Conservation (phyloP, 2,329 filamentous ascomycete genomes). For the Phaeosphaeria sp. region DNA sequence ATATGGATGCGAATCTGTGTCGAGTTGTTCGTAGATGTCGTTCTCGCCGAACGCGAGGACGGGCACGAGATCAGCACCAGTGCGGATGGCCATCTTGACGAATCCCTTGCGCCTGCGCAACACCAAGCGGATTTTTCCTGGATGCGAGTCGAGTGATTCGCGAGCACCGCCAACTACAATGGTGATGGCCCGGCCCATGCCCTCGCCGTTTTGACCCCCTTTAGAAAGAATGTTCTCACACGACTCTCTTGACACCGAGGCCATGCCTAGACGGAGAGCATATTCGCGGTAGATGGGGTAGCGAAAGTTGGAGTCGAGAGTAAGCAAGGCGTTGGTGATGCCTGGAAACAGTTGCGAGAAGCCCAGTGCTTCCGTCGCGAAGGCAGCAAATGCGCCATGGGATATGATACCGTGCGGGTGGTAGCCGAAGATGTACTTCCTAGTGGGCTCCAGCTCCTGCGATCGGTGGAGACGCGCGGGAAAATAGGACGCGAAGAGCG, state of each 20-base stretch:
- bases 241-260: conserved; percentile 87
- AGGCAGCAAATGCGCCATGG: conserved; percentile 92
- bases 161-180: conserved; percentile 93
- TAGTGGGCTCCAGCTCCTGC: conserved; percentile 74
- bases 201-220: conserved; percentile 77
- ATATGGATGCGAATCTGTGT: conserved; percentile 75
- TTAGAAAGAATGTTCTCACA: conserved; percentile 86
- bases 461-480: conserved; percentile 88
- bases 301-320: conserved; percentile 94
- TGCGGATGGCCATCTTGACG: conserved; percentile 88
- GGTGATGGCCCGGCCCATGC: conserved; percentile 93
- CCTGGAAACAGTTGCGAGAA: conserved; percentile 89
- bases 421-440: conserved; percentile 97
- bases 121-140: conserved; percentile 77
- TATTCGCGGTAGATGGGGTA: conserved; percentile 95
- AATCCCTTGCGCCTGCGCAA: conserved; percentile 88
- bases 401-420: conserved; percentile 98
- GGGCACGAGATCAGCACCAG: conserved; percentile 92
- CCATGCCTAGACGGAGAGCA: conserved; percentile 84
- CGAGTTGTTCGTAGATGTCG: conserved; percentile 90
- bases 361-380: conserved; percentile 86
- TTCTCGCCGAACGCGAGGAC: conserved; percentile 95
- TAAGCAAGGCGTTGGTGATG: conserved; percentile 91
- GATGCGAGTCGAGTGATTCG: conserved; percentile 88
- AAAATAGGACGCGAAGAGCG: conserved; percentile 89